These are phyloP conservation scores for Ophiostoma montium DNA, from an alignment of 2,329 filamentous ascomycete species.

Conservation along the genomic window DNA sequence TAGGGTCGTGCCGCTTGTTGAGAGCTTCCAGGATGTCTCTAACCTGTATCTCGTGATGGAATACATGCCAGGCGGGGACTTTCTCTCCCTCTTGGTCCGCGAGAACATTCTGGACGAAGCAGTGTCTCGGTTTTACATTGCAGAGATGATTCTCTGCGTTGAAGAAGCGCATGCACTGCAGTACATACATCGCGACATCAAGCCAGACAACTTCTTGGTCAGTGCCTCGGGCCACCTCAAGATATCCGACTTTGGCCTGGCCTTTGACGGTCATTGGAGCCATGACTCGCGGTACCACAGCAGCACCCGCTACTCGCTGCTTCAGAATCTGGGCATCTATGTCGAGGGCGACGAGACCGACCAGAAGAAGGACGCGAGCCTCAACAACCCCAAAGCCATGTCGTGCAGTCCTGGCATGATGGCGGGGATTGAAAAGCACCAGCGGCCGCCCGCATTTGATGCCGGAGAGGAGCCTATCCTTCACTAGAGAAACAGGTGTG, in stretches of 20 bases:
- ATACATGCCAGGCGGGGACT: slow-evolving; percentile 95
- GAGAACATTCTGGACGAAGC: slow-evolving; percentile 71
- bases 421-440: slow-evolving; percentile 23
- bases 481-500: slow-evolving; percentile 53
- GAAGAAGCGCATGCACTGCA: slow-evolving; percentile 79
- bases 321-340: slow-evolving; percentile 61
- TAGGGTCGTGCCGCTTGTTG: slow-evolving; percentile 73
- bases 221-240: slow-evolving; percentile 79
- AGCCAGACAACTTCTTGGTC: slow-evolving; percentile 94
- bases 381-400: background rate
- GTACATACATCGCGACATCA: slow-evolving; percentile 92
- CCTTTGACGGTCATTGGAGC: slow-evolving; percentile 90
- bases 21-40: slow-evolving; percentile 75
- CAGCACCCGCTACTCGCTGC: slow-evolving; percentile 63
- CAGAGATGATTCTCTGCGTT: slow-evolving; percentile 91
- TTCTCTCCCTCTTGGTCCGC: slow-evolving; percentile 71
- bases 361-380: slow-evolving; percentile 20
- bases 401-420: slow-evolving; percentile 27
- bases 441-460: slow-evolving; percentile 17
- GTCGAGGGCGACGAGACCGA: slow-evolving; percentile 65
- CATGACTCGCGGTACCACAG: slow-evolving; percentile 82
- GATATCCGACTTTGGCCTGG: slow-evolving; percentile 90
- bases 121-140: slow-evolving; percentile 73
- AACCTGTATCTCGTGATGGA: slow-evolving; percentile 94
- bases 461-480: slow-evolving; percentile 37